Evolutionary conservation across 257 asterid species (phyloP).

Genomic region (Thymus quinquecostatus): DNA sequence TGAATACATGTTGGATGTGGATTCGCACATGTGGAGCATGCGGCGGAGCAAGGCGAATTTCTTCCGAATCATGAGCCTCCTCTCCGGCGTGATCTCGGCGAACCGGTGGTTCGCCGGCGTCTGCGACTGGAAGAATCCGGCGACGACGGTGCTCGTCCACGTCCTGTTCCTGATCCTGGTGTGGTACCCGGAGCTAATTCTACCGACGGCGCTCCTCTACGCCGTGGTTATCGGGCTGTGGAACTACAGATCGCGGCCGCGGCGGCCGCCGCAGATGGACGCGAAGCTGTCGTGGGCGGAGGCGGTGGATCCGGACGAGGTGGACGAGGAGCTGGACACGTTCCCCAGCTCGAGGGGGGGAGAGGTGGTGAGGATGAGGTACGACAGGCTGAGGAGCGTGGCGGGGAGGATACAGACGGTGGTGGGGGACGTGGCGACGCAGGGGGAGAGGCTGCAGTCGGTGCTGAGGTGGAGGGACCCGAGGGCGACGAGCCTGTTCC

Average conservation of each 20-base stretch:
- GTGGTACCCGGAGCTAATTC: slow-evolving; percentile 71
- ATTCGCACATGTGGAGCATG: slow-evolving; percentile 87
- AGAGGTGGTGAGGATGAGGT: slow-evolving; percentile 64
- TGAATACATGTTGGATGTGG: slow-evolving; percentile 75
- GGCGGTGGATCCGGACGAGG: slow-evolving; percentile 64
- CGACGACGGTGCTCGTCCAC: slow-evolving; percentile 65
- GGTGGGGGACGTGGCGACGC: slow-evolving; percentile 75
- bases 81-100: slow-evolving; percentile 51
- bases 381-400: slow-evolving; percentile 69
- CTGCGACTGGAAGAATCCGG: slow-evolving; percentile 62
- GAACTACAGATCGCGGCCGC: slow-evolving; percentile 65
- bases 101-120: slow-evolving; percentile 60
- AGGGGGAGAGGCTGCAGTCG: slow-evolving; percentile 70
- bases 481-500: slow-evolving; percentile 67
- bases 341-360: slow-evolving; percentile 55
- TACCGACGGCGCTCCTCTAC: slow-evolving; percentile 65
- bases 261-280: slow-evolving; percentile 81
- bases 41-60: slow-evolving; percentile 79
- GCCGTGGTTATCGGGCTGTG: slow-evolving; percentile 64
- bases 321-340: slow-evolving; percentile 80
- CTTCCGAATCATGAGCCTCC: slow-evolving; percentile 62
- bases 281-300: slow-evolving; percentile 73
- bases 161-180: slow-evolving; percentile 59
- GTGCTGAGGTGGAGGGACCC: slow-evolving; percentile 84
- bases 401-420: slow-evolving; percentile 83